Percentiles rank a stretch among this genome's conserved stretches.
Evolutionary conservation across 371 early-diverging fungal genomes (phyloP).

Genomic region (Mortierella sp.): DNA sequence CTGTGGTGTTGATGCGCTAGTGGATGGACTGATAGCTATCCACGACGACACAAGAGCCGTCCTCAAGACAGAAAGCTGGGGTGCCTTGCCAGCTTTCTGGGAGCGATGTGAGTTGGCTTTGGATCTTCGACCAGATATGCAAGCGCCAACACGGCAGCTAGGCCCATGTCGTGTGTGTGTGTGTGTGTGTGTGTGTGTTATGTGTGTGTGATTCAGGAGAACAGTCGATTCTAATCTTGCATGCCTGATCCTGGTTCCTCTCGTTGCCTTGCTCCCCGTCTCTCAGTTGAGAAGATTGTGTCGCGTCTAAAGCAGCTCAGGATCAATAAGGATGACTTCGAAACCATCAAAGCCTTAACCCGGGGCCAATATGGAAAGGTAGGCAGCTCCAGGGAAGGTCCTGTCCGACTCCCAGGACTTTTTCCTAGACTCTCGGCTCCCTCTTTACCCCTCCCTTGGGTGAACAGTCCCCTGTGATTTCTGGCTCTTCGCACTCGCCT

Average conservation of each 20-base stretch:
- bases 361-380: slow-evolving; percentile 95
- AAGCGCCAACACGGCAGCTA: too few species aligned
- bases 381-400: too few species aligned
- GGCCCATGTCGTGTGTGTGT: too few species aligned
- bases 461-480: too few species aligned
- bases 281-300: slow-evolving; percentile 69
- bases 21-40: slow-evolving; percentile 72
- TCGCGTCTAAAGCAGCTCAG: slow-evolving; percentile 66
- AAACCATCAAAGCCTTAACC: slow-evolving; percentile 86
- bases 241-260: neutral
- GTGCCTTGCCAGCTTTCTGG: slow-evolving; percentile 61
- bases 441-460: too few species aligned
- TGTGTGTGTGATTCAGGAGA: too few species aligned
- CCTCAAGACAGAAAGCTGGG: slow-evolving; percentile 56
- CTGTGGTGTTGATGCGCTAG: slow-evolving; percentile 62
- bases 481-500: too few species aligned
- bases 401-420: too few species aligned
- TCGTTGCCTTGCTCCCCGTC: neutral
- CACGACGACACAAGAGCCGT: slow-evolving; percentile 68
- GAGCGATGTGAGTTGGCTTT: slow-evolving; percentile 58
- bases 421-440: too few species aligned
- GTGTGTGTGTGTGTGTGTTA: too few species aligned
- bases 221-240: too few species aligned
- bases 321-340: slow-evolving; percentile 87
- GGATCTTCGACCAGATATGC: too few species aligned